A percentile compares a stretch with the other conserved stretches of the same genome.
phyloP scores from a whole-genome alignment of 1,139 yeast species.

The Diutina catenulata region DNA sequence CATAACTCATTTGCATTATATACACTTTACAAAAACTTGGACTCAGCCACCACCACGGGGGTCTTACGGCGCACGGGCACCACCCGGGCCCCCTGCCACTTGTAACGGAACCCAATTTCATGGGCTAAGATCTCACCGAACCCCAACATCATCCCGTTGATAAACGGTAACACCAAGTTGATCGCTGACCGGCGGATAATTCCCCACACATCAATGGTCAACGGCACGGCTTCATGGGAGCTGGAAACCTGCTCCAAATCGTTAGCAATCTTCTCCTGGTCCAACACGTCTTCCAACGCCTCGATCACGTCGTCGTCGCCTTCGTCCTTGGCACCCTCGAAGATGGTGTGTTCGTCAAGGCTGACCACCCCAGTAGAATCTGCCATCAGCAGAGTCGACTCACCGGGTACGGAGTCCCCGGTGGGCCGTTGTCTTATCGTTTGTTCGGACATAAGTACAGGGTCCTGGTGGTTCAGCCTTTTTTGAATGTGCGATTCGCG shows the following conservation, averaged over 20 bases:
- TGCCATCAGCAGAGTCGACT: no score
- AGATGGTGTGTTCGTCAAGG: no score
- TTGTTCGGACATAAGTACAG: no score
- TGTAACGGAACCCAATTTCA: conserved; percentile 73
- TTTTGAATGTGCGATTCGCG: no score
- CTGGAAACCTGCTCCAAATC: no score
- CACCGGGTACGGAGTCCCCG: no score
- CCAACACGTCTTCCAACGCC: not conserved
- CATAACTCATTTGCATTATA: no score
- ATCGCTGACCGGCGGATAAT: conserved; percentile 45
- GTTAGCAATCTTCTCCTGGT: not conserved
- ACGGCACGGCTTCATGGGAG: no score
- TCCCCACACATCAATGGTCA: conserved; percentile 17
- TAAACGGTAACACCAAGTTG: conserved; percentile 73
- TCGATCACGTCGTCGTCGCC: conserved; percentile 2
- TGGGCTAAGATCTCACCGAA: conserved; percentile 94
- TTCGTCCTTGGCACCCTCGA: conserved; percentile 8
- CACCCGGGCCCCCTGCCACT: conserved; percentile 70
- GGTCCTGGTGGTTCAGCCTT: no score
- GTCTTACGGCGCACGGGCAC: conserved; percentile 16
- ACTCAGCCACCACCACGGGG: not conserved
- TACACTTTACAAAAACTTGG: no score
- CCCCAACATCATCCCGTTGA: conserved; percentile 93
- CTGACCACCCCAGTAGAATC: no score
- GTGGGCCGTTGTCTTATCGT: no score